phyloP scores from a whole-genome alignment of 192 early-diverging fungal genomes.

The Coemansia sp. region DNA sequence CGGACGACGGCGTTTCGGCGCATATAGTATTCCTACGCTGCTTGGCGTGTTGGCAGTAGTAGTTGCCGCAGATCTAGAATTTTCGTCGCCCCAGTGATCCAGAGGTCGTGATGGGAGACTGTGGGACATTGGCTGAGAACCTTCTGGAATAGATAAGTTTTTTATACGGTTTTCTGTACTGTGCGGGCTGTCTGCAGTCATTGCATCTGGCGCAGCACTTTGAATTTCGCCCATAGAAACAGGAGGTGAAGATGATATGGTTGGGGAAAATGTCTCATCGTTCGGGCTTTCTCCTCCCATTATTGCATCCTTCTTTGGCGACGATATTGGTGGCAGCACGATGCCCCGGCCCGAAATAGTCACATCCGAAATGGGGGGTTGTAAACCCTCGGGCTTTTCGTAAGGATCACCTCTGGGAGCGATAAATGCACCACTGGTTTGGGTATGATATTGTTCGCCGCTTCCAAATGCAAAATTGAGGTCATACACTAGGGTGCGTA shows the following conservation, averaged over 20 bases:
- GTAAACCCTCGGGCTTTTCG: not conserved
- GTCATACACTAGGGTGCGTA: slow-evolving; percentile 32
- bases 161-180: slow-evolving; percentile 2
- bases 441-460: slow-evolving; percentile 9
- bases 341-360: slow-evolving; percentile 3
- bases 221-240: not conserved
- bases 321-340: slow-evolving; percentile 9
- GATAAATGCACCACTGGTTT: not conserved
- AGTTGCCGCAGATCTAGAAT: not conserved
- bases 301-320: not conserved
- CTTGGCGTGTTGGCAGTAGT: not conserved
- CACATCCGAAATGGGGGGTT: not conserved
- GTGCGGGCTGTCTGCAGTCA: slow-evolving; percentile 27
- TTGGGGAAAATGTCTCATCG: slow-evolving; percentile 39
- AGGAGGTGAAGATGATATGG: slow-evolving; percentile 50
- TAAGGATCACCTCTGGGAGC: not conserved
- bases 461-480: slow-evolving; percentile 23
- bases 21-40: not conserved
- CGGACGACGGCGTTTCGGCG: slow-evolving; percentile 23
- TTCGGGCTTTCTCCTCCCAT: slow-evolving; percentile 29
- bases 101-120: slow-evolving; percentile 33
- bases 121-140: slow-evolving; percentile 24
- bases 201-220: not conserved
- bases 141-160: not conserved
- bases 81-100: slow-evolving; percentile 25